phyloP scores from a whole-genome alignment of 169 alveolate species.

The Plasmodium inui region DNA sequence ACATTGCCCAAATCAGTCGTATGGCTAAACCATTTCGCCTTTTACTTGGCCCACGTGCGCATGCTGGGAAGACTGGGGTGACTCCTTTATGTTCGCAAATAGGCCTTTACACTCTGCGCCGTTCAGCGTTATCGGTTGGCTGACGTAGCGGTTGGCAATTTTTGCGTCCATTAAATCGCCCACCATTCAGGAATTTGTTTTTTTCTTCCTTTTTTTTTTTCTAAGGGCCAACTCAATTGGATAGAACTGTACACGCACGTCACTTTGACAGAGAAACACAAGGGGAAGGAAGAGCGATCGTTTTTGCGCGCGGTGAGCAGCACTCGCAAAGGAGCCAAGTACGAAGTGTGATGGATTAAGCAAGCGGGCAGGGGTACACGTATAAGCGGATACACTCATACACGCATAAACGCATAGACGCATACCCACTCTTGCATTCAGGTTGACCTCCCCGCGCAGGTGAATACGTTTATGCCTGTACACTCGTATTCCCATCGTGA shows the following conservation, averaged over 20 bases:
- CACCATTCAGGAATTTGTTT: background rate
- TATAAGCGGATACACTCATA: too few species aligned
- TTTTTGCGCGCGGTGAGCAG: background rate
- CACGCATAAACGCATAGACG: background rate
- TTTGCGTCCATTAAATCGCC: too few species aligned
- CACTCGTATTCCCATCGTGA: background rate
- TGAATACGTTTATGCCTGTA: background rate
- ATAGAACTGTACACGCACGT: background rate
- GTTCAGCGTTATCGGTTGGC: background rate
- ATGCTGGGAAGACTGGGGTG: background rate
- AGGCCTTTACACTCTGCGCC: background rate
- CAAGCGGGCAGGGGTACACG: background rate
- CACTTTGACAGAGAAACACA: background rate
- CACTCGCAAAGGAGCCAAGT: background rate
- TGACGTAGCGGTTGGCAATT: background rate
- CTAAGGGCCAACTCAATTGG: background rate
- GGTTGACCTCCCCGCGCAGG: background rate
- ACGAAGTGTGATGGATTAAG: background rate
- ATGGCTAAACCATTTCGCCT: background rate
- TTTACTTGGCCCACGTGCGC: background rate
- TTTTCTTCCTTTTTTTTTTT: background rate
- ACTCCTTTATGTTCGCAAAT: background rate
- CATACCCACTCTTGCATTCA: background rate
- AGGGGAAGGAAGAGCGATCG: background rate
- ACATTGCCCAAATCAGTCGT: background rate